Evolutionary conservation across 306 rosid species (phyloP), one percentile per base, ranked within the genome.

Genomic region (Arachis stenosperma): DNA sequence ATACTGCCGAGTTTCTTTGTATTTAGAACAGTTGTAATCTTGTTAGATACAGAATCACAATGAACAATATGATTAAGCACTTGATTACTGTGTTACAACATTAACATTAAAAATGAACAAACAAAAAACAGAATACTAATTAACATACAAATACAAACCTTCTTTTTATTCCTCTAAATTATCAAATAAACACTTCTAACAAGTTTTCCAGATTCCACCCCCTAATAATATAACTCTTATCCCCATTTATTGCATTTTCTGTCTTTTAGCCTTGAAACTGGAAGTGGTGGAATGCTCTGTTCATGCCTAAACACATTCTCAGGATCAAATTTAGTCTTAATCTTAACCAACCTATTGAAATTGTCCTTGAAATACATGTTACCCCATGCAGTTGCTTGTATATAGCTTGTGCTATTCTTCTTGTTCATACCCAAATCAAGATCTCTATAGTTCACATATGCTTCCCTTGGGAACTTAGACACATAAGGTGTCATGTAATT

Each of bases 211-310:
- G 73, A 33, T 58, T 44, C 61, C 44, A 40, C 3, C 51, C 63
- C 61, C 6, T 30, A 57, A 7, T 56, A 39, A 12, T 37, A 47
- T 27, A 22, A 2, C 60, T 65, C 13, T 75, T 36, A 81, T 48
- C 43, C 85, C 75, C 67, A 73, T 15, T 27, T 74, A 51, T 65
- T 69, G 78, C 11, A 36, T 39, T 70, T 60, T 70, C 44, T 78
- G 69, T 52, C 54, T 61, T 48, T 51, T 15, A 51, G 54, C 58
- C 61, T 41, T 70, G 80, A 84, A 56, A 65, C 51, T 7, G 79
- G 87, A 46, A 90, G 86, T 29, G 93, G 84, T 42, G 98, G 98
- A 33, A 93, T 93, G 73, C 97, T 93, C 63, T 93, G 98, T 61
- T 93, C 98, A 69, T 93, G 89, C 55, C 96, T 82, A 75, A 93